A percentile compares a stretch with the other conserved stretches of the same genome.
These are phyloP conservation scores for Termitomyces sp. DNA, from an alignment of 768 basidiomycete genomes.

Conservation along the genomic window DNA sequence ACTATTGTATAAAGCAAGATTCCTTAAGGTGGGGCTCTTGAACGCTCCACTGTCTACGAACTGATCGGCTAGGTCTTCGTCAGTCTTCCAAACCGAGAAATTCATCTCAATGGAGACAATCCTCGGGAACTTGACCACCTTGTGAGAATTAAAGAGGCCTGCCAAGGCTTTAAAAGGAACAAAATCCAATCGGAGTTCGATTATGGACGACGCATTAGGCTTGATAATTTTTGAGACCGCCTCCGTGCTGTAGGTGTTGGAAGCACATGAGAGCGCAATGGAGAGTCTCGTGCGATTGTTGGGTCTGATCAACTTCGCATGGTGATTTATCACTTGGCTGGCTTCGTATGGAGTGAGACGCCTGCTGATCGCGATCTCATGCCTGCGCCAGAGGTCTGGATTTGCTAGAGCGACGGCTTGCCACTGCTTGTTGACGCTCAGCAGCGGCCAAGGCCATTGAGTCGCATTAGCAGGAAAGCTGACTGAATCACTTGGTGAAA, in stretches of 20 bases:
- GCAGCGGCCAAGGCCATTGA: conserved; percentile 6
- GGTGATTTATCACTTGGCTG: background rate
- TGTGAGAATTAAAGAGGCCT: background rate
- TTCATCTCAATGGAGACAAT: conserved; percentile 4
- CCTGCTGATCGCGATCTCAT: conserved; percentile 4
- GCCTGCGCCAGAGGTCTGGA: conserved; percentile 6
- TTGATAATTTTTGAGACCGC: conserved; percentile 1
- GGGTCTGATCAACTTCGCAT: background rate
- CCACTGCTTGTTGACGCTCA: conserved; percentile 6
- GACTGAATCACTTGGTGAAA: background rate
- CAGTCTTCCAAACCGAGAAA: background rate
- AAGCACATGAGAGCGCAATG: conserved; percentile 3
- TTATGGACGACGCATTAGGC: background rate
- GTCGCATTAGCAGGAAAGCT: background rate
- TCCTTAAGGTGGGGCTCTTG: conserved; percentile 1
- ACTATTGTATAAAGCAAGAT: background rate
- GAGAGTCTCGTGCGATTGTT: background rate
- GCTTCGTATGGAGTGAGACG: background rate
- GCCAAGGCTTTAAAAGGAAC: conserved; percentile 1
- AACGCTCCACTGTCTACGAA: background rate
- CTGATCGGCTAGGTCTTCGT: background rate
- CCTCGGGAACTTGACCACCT: background rate
- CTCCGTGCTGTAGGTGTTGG: background rate
- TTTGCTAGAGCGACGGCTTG: background rate
- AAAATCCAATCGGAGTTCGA: conserved; percentile 1